Evolutionary conservation across 257 asterid species (phyloP), one percentile per base, ranked within the genome.

Genomic region (Solanum neorickii): DNA sequence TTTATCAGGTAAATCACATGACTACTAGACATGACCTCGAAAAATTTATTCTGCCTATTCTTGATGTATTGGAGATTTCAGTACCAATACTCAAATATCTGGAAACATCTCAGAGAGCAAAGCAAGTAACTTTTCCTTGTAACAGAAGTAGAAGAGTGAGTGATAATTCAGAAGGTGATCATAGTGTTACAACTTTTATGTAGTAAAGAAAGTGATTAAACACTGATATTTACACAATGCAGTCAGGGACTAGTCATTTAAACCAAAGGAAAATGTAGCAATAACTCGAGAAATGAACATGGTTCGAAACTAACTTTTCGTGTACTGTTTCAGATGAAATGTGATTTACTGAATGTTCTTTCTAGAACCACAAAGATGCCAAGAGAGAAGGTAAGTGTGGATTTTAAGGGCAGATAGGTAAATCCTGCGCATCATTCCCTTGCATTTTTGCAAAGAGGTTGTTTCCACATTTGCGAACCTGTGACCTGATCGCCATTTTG

Each of bases 1-100:
- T 0, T 37, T 5, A 74, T 11, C 82, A 74, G 49, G 82, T 74
- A 73, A 73, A 73, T 5, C 82, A 21, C 66, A 46, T 5, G 27
- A 80, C 66, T 27, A 9, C 27, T 16, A 80, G 27, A 27, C 84
- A 46, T 16, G 41, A 27, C 84, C 84, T 46, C 68, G 29, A 80
- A 29, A 78, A 46, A 4, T 1, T 47, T 27, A 18, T 2, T 47
- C 66, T 27, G 42, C 27, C 68, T 27, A 47, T 27, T 78, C 10
- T 80, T 35, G 62, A 80, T 27, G 6, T 80, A 46, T 80, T 1
- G 12, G 42, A 27, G 42, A 80, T 16, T 80, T 47, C 65, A 46
- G 5, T 25, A 25, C 10, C 84, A 80, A 96, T 92, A 41, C 98
- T 98, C 62, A 95, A 92, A 88, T 88, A 88, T 77, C 98, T 94